Base-by-base conservation (phyloP, 495 filamentous ascomycete genomes). In the Podospora sp. region DNA sequence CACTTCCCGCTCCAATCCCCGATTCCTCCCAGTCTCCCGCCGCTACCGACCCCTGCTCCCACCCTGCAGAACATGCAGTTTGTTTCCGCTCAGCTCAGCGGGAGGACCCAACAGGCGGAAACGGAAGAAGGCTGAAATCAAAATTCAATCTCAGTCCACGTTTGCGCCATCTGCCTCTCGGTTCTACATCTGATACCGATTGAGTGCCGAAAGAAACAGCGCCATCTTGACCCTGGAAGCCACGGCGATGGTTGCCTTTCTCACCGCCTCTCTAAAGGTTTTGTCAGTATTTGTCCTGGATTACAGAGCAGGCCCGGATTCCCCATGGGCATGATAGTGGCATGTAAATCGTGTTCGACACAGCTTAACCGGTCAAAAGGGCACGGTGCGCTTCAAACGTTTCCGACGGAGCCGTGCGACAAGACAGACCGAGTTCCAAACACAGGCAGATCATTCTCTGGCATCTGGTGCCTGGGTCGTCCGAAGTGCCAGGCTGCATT, bases 391-490 rank as follows among this genome's bases (percentile, higher is more conserved):
- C 62, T 20, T 21, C 50, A 36, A 29, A 57, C 20, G 27, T 65
- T 65, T 50, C 63, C 52, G 53, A 59, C 53, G 4, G 63, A 65
- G 52, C 63, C 63, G 63, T 58, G 52, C 63, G n/a, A 58, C 53
- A 35, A 65, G 35, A 65, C 51, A 65, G 63, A 24, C 16, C 27
- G 63, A 57, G 63, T 57, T 65, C 25, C 49, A 52, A n/a, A 55
- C 51, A 56, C 22, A 64, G 49, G 29, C 16, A 64, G 63, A 65
- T 65, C 63, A 46, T 36, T 57, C 52, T 40, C 33, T 52, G 26
- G 12, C 26, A 46, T 50, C 36, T 40, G 33, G 24, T 62, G 59
- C 18, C 26, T 33, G 21, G 56, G 22, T 33, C 16, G 51, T 22
- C 57, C 27, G 57, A 25, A 52, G 21, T 2, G 62, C 49, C 50